These are phyloP conservation scores for Debaryomycetaceae sp. DNA, from an alignment of 1,139 yeast genomes.

Conservation along the genomic window DNA sequence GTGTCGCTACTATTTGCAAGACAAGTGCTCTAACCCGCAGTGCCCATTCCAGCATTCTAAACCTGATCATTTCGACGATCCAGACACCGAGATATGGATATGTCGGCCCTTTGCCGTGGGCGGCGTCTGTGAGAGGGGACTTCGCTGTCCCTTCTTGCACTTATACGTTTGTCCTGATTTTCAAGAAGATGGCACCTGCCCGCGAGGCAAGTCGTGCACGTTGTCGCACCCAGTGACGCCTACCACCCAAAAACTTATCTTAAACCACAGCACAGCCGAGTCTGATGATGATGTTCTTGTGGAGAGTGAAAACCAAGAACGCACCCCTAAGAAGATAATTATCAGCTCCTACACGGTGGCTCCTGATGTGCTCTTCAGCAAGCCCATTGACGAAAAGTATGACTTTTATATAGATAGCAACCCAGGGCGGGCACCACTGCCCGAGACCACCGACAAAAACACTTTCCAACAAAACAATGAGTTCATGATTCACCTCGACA, in stretches of 20 bases:
- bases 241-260: constrained; percentile 25
- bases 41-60: constrained; percentile 51
- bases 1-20: constrained; percentile 51
- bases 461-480: constrained; percentile 13
- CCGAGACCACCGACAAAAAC: constrained; percentile 2
- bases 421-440: constrained; percentile 6
- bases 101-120: constrained; percentile 67
- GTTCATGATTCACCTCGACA: constrained; percentile 18
- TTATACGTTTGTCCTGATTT: constrained; percentile 67
- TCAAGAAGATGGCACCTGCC: constrained; percentile 56
- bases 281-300: constrained; percentile 28
- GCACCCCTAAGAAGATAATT: constrained; percentile 14
- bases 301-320: constrained; percentile 14
- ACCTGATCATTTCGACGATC: constrained; percentile 33
- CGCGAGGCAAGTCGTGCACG: constrained; percentile 44
- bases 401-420: constrained; percentile 24
- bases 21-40: constrained; percentile 48
- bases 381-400: constrained; percentile 20
- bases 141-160: constrained; percentile 54
- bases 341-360: constrained; percentile 35
- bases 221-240: constrained; percentile 42
- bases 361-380: constrained; percentile 21
- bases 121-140: constrained; percentile 67
- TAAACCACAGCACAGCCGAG: constrained; percentile 16
- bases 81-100: constrained; percentile 39